Base-by-base conservation (phyloP, 306 rosid species). In the Macrotyloma uniflorum region DNA sequence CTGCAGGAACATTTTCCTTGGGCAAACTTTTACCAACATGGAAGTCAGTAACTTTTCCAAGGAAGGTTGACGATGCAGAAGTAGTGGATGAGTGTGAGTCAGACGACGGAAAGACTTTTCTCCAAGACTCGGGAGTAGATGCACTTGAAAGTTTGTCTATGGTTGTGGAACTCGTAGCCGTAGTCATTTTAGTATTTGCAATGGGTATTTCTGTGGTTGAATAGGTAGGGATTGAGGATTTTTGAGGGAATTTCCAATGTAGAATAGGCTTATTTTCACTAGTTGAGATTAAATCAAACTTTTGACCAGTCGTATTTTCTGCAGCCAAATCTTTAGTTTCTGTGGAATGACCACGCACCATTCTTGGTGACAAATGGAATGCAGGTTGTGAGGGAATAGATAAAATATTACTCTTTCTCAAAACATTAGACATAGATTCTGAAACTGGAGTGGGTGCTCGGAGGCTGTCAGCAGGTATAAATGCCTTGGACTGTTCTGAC, bases 41-140 rank as follows among this genome's bases (percentile, higher is more conserved):
- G 45, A 61, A 69, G 59, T 80, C 82, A 1, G 77, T 26, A 67
- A 53, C 55, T 38, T 81, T 74, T 72, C 75, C 86, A 45, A 66
- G 43, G 45, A 59, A 43, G 22, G 58, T 62, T 19, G 86, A 50
- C 19, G 78, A 46, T 33, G 55, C 68, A 66, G 85, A 63, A 78
- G 72, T 70, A 79, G 83, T 54, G 42, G 87, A 42, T 2, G 85
- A 20, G 67, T 43, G 71, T 36, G 64, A 71, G 76, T 53, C 79
- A 59, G 86, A 74, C 66, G 80, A 54, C 6, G 87, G 50, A 55
- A 83, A 33, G 36, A 67, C 78, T 71, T 81, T 86, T 79, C 80
- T 85, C 81, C 63, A 75, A 35, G 88, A 72, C 38, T 86, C 96
- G 9, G 89, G 46, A 79, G 82, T 38, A 80, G 67, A 67, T 70